Base-by-base conservation (phyloP, 1,139 yeast species). In the Debaryomycetaceae sp. region DNA sequence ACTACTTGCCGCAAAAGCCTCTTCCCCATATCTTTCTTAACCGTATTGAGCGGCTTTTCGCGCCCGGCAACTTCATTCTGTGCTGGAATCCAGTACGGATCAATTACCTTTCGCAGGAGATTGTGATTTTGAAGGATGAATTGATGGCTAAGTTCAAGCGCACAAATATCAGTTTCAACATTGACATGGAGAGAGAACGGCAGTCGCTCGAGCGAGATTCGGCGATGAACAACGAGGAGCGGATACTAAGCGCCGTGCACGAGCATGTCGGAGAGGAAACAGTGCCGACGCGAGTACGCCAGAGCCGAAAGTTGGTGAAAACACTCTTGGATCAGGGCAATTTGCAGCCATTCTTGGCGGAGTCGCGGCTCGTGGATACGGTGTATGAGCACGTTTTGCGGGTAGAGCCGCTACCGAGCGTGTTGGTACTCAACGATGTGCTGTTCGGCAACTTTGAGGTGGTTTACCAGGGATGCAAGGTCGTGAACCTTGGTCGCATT, bases 321-420 rank as follows among this genome's bases (percentile, higher is more conserved):
- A 83, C 95, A 0, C 37, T 90, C 3, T 54, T 90, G 10, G 95
- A 85, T 45, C 98, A 90, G 52, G 93, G 93, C 1, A 80, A 75
- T 45, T 50, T 90, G 30, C 80, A 92, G 26, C 97, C 98, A 13
- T 85, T 86, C 46, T 59, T 74, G 4, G 53, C 62, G 18, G 55
- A 63, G 24, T 57, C 72, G 19, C 68, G 83, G 35, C 79, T 92
- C 1, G 61, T 83, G 1, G 58, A 73, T 23, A 73, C 94, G 58
- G 77, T 75, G 34, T 70, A 69, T 42, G 93, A 83, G 45, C 75
- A 76, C 39, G 58, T 74, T 2, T 60, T 90, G 32, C 65, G 80
- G 15, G 50, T 90, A 31, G 72, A 79, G 28, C 97, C 96, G 1
- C 56, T 83, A 20, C 98, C 98, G 0, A 66, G 71, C n/a, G 58